Evolutionary conservation across 352 stramenopile genomes (phyloP).

Genomic region (Phytophthora ramorum): DNA sequence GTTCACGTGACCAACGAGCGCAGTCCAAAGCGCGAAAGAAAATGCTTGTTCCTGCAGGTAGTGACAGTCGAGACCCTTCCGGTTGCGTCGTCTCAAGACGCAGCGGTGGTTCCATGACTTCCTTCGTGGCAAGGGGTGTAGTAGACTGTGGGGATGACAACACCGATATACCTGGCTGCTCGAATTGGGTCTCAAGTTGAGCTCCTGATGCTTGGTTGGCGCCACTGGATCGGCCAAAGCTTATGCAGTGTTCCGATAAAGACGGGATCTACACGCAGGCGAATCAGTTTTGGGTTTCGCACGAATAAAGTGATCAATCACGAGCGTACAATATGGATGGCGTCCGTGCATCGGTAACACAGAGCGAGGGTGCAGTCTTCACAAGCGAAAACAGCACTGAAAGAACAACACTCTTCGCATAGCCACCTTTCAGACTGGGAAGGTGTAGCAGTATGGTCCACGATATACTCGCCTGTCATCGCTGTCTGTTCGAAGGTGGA

Average conservation of each 20-base stretch:
- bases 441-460: neutral
- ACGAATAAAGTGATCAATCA: neutral
- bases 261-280: slow-evolving; percentile 45
- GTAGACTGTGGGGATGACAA: neutral
- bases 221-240: slow-evolving; percentile 3
- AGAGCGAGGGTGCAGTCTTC: slow-evolving; percentile 53
- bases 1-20: slow-evolving; percentile 54
- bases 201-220: neutral
- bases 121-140: neutral
- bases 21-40: slow-evolving; percentile 63
- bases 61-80: slow-evolving; percentile 32
- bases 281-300: neutral
- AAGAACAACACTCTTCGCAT: slow-evolving; percentile 69
- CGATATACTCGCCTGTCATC: neutral
- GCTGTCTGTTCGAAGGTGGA: slow-evolving; percentile 1
- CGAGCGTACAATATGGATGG: slow-evolving; percentile 77
- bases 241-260: slow-evolving; percentile 47
- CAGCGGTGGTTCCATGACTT: neutral
- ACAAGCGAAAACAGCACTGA: slow-evolving; percentile 39
- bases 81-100: slow-evolving; percentile 25
- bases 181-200: slow-evolving; percentile 1
- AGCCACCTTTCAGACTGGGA: neutral
- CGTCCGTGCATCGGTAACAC: slow-evolving; percentile 72
- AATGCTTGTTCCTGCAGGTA: slow-evolving; percentile 52
- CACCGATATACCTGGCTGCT: neutral